Evolutionary conservation across 176 grass and related monocot genomes (phyloP).

Genomic region (Avena eriantha): DNA sequence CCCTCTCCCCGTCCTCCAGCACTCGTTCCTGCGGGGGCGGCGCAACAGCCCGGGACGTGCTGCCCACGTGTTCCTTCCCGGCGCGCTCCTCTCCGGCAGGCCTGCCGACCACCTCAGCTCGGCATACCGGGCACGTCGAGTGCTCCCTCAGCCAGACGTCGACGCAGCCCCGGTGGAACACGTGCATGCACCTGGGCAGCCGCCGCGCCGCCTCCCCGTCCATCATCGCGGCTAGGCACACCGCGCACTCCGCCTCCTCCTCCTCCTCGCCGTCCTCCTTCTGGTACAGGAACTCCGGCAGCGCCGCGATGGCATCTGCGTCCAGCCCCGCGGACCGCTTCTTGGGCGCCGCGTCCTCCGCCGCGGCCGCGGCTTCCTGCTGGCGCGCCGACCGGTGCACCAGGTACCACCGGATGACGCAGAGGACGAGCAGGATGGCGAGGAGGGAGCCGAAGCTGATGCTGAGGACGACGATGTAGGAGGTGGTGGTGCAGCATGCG

Average conservation of each 20-base stretch:
- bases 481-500: conserved; percentile 48
- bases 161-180: conserved; percentile 67
- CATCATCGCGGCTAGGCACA: conserved; percentile 53
- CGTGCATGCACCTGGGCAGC: conserved; percentile 65
- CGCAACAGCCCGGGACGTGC: neutral
- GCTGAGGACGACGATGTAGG: conserved; percentile 52
- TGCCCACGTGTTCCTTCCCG: neutral
- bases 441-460: conserved; percentile 60
- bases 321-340: conserved; percentile 41
- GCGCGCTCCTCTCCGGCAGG: neutral
- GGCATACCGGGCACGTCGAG: conserved; percentile 67
- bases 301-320: conserved; percentile 45
- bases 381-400: conserved; percentile 24
- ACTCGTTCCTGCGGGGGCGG: neutral
- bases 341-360: neutral
- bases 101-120: conserved; percentile 35
- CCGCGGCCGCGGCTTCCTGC: neutral
- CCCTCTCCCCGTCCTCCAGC: conserved; percentile 36
- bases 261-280: neutral
- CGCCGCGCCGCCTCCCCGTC: conserved; percentile 51
- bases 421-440: conserved; percentile 46
- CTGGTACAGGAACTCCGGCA: conserved; percentile 47
- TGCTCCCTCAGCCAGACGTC: conserved; percentile 64
- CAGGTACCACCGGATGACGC: conserved; percentile 57
- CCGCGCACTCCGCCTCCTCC: conserved; percentile 47